Percentiles rank a stretch among this genome's conserved stretches.
phyloP scores from a whole-genome alignment of 2,329 filamentous ascomycete species.

The Bipolaris gigantea region DNA sequence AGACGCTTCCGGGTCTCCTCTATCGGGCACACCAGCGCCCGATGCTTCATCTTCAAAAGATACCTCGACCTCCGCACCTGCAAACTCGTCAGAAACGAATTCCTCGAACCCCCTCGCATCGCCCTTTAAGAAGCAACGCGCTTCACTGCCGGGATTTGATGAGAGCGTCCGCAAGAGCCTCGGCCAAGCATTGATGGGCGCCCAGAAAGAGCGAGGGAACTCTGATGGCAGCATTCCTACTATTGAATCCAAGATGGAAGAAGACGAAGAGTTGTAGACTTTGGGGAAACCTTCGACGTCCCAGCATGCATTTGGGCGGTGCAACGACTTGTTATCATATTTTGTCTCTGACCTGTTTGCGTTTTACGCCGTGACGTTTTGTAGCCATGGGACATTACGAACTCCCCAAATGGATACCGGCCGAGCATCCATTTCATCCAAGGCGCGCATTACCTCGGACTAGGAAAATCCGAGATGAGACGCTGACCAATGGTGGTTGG shows the following conservation, averaged over 20 bases:
- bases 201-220: conserved; percentile 39
- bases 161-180: conserved; percentile 47
- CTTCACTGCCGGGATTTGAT: conserved; percentile 59
- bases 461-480: not conserved
- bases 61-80: conserved; percentile 35
- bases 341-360: conserved; percentile 2
- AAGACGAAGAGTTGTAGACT: conserved; percentile 52
- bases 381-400: not conserved
- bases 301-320: conserved; percentile 29
- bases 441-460: conserved; percentile 13
- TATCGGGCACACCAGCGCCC: conserved; percentile 28
- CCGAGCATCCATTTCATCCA: conserved; percentile 11
- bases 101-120: conserved; percentile 63
- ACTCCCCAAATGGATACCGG: conserved; percentile 12
- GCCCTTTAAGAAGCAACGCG: conserved; percentile 74
- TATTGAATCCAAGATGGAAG: conserved; percentile 44
- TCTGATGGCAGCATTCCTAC: conserved; percentile 35
- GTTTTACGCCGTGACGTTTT: conserved; percentile 1
- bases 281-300: conserved; percentile 21
- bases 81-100: conserved; percentile 46
- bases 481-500: not conserved
- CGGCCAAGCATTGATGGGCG: conserved; percentile 36
- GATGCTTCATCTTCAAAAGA: conserved; percentile 21
- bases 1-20: conserved; percentile 31
- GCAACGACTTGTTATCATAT: conserved; percentile 5